Evolutionary conservation across 371 early-diverging fungal species (phyloP), one percentile per base, ranked within the genome.

Genomic region (Mortierella sp.): DNA sequence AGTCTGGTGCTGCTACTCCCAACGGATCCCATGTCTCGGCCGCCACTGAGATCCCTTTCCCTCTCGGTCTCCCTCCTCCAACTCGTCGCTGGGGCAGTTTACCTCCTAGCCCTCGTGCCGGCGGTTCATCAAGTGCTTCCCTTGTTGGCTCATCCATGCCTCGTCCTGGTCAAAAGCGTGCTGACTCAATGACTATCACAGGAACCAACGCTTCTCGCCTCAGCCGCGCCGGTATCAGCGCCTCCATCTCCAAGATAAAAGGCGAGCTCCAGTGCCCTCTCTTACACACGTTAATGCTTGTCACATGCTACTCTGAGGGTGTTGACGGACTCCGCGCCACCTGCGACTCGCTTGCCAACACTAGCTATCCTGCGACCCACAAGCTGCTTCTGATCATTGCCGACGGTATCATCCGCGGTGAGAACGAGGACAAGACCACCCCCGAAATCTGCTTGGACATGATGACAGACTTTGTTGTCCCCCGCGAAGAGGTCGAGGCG

Each of bases 251-350:
- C 16, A 81, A 81, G 49, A 73, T 82, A 54, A 79, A 79, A 38
- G 82, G 86, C 10, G 85, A 81, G 14, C 38, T 74, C 54, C 78
- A 84, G 24, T 84, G 85, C 55, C 85, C 81, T 21, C 48, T 84
- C 10, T 32, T 84, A 18, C 84, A 85, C 63, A 83, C 89, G 14
- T 49, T 90, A 27, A 76, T 88, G 75, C 71, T 90, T 38, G 97
- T 95, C 3, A 96, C 97, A 12, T 96, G 96, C 87, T 98, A 98
- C 88, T 95, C 97, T 14, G 98, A 98, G 88, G 95, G 96, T 75
- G 94, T 95, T 87, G 95, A 94, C 38, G 95, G 96, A 21, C 89
- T 99, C 24, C 92, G 94, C 35, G 93, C 93, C 24, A 99, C 99
- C 3, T 91, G 99, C 72, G 97, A 98, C 81, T 97, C 98, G 43